Evolutionary conservation across 73 alveolate genomes (phyloP), one percentile per base, ranked within the genome.

Genomic region (Durusdinium trenchii): DNA sequence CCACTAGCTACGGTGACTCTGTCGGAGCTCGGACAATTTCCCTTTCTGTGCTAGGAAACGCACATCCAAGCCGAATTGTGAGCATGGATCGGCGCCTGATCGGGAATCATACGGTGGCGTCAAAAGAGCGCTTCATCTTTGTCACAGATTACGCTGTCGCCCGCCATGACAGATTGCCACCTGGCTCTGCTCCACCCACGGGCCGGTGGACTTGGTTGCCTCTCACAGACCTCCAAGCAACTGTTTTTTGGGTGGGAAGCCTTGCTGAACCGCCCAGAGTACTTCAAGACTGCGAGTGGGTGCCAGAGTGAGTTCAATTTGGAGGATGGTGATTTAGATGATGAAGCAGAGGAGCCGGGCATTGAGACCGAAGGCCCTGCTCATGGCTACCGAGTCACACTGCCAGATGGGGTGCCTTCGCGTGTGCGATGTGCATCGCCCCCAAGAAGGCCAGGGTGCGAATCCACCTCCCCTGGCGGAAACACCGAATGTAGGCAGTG

Each of bases 361-460:
- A 7, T 78, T 3, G 89, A 78, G 30, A 43, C 85, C 36, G 62
- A 36, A 30, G 92, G 92, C 6, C 92, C 92, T 3, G 60, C 46
- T 46, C 43, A 35, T 2, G 92, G 73, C 64, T 47, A 46, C 47
- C 92, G 73, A 7, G 92, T 82, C 46, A 14, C 9, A 2, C 36
- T 82, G n/a, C 92, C 92, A 46, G 92, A 78, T 46, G 89, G 89
- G 2, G 89, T 78, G 38, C 61, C 50, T 40, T 78, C 89, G 23
- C 4, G 89, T 4, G 16, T 78, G 32, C 60, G 62, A 32, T 82
- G 48, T 48, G 71, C 48, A n/a, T 3, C 64, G 64, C 45, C 7
- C 54, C 32, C 57, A 35, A 10, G 40, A 20, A n/a, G n/a, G n/a
- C n/a, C n/a, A n/a, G n/a, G n/a, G n/a, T n/a, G n/a, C n/a, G n/a